A percentile compares a stretch with the other conserved stretches of the same genome.
phyloP scores from a whole-genome alignment of 257 asterid species.

The Mentha longifolia region DNA sequence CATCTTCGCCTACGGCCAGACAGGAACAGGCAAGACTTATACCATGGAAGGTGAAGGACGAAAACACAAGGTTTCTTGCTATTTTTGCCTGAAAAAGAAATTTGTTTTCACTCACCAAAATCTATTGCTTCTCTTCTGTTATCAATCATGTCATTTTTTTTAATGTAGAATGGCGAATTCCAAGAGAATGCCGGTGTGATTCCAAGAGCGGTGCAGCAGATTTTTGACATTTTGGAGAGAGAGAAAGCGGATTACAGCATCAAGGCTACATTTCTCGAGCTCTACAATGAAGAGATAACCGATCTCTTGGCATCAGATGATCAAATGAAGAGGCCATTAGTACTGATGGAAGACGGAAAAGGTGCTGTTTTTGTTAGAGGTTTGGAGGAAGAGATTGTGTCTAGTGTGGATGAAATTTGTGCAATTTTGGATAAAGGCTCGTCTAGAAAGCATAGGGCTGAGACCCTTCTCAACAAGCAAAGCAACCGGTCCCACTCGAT shows the following conservation, averaged over 20 bases:
- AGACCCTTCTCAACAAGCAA: slow-evolving; percentile 58
- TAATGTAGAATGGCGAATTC: slow-evolving; percentile 46
- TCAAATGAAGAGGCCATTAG: slow-evolving; percentile 40
- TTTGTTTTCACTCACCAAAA: neutral
- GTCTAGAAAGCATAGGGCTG: slow-evolving; percentile 50
- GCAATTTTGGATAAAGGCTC: slow-evolving; percentile 57
- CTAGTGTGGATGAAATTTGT: slow-evolving; percentile 50
- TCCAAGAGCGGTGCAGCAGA: slow-evolving; percentile 60
- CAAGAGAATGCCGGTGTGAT: slow-evolving; percentile 54
- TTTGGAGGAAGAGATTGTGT: slow-evolving; percentile 55
- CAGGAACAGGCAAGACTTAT: slow-evolving; percentile 65
- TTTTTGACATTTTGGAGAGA: slow-evolving; percentile 49
- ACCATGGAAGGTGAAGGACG: slow-evolving; percentile 70
- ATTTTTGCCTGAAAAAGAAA: neutral
- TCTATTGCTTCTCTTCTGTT: neutral
- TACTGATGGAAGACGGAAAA: slow-evolving; percentile 64
- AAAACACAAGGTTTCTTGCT: slow-evolving; percentile 49
- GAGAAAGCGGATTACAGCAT: slow-evolving; percentile 54
- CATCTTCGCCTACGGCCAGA: slow-evolving; percentile 67
- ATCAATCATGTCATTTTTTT: neutral
- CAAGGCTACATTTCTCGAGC: slow-evolving; percentile 59
- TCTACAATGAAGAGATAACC: slow-evolving; percentile 69
- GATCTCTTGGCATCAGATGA: slow-evolving; percentile 57
- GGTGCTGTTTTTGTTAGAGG: slow-evolving; percentile 61
- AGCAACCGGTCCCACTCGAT: slow-evolving; percentile 69